Conservation (phyloP, 2,329 filamentous ascomycete species). For the Ceratocystis colombiana region DNA sequence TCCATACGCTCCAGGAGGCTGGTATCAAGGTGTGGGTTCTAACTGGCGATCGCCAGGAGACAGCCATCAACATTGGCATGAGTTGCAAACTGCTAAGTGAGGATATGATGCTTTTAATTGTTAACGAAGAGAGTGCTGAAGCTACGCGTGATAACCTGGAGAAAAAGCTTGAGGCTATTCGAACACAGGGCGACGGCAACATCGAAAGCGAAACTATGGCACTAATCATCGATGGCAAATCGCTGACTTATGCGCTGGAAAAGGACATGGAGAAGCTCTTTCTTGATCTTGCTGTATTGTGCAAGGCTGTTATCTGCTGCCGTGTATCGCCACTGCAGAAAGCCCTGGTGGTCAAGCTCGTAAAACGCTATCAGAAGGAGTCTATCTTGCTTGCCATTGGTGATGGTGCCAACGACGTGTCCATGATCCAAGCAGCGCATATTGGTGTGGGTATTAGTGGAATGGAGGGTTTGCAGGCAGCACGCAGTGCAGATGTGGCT, state of each 20-base stretch:
- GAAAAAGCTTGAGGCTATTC: slow-evolving; percentile 88
- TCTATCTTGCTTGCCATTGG: slow-evolving; percentile 90
- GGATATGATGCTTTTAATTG: slow-evolving; percentile 94
- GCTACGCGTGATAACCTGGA: slow-evolving; percentile 79
- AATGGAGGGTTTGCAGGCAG: slow-evolving; percentile 91
- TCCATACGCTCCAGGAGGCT: slow-evolving; percentile 90
- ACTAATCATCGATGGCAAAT: slow-evolving; percentile 91
- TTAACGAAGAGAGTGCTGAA: slow-evolving; percentile 76
- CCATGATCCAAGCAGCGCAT: slow-evolving; percentile 98
- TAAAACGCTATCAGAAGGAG: slow-evolving; percentile 83
- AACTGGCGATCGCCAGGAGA: slow-evolving; percentile 95
- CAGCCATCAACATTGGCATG: slow-evolving; percentile 99
- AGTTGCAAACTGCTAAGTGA: slow-evolving; percentile 97
- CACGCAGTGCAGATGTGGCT: slow-evolving; percentile 86
- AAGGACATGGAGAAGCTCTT: slow-evolving; percentile 90
- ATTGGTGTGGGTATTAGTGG: slow-evolving; percentile 97
- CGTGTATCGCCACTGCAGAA: slow-evolving; percentile 96
- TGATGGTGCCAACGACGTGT: slow-evolving; percentile 97
- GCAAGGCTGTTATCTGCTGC: slow-evolving; percentile 97
- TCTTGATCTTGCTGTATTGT: slow-evolving; percentile 84
- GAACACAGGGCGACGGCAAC: slow-evolving; percentile 65
- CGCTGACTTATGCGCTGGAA: slow-evolving; percentile 83
- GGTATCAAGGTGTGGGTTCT: slow-evolving; percentile 98
- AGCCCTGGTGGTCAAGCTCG: slow-evolving; percentile 92
- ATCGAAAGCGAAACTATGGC: slow-evolving; percentile 80